Base-by-base conservation (phyloP, 2,329 filamentous ascomycete species). In the Neofusicoccum sp. region DNA sequence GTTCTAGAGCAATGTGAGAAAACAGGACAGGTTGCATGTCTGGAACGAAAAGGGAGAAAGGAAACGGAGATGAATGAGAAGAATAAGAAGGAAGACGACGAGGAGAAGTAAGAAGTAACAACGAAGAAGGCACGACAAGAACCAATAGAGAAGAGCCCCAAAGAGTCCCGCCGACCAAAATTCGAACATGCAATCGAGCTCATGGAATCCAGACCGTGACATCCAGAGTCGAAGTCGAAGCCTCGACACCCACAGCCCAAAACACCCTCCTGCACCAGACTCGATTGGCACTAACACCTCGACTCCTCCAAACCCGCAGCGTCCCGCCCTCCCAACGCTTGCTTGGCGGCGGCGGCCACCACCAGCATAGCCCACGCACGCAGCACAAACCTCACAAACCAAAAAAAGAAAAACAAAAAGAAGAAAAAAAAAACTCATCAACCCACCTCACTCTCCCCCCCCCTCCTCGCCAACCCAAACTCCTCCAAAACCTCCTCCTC, bases 401-500 rank as follows among this genome's bases (percentile, higher is more conserved):
- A 20, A 24, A n/a, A 30, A 24, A 24, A 6, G 24, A 14, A 5
- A 9, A 30, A 16, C 3, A 26, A 54, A n/a, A 38, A 49, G 51
- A 30, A 51, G 24, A 60, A 58, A 40, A 63, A 67, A 14, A 65
- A 73, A 71, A 69, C 71, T 68, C 58, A 65, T 63, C 33, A 66
- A 63, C 33, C 62, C 61, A 40, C 53, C 63, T 12, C 66, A 56
- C 51, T 38, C 33, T 38, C 4, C 14, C 24, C 20, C n/a, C 12
- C 36, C 38, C 65, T 1, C 16, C 9, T 66, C 1, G 67, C 68
- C 44, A 72, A 58, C 61, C 70, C 70, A 63, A 72, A 67, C 12
- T 65, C 69, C 61, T 70, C 68, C 6, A 71, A 65, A 11, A 68
- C 70, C 20, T 69, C 67, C 33, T 69, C 67, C 31, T 73, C 71